phyloP scores from a whole-genome alignment of 2,329 filamentous ascomycete species.

The Nemania serpens region DNA sequence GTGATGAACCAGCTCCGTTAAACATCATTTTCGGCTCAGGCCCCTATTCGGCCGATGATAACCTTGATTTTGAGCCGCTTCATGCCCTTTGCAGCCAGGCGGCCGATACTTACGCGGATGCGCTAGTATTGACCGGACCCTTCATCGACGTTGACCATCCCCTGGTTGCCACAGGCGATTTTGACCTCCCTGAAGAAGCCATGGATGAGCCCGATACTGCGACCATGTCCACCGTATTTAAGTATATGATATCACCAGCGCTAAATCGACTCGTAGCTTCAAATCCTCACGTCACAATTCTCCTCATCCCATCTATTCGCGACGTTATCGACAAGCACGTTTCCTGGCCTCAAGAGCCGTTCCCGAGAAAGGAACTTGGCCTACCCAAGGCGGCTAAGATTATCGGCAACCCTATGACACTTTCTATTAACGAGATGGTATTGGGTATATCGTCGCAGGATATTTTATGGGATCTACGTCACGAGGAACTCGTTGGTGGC shows the following conservation, averaged over 20 bases:
- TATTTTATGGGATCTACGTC: constrained; percentile 78
- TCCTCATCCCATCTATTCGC: constrained; percentile 82
- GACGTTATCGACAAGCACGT: constrained; percentile 69
- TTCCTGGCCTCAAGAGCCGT: constrained; percentile 64
- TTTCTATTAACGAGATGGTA: constrained; percentile 85
- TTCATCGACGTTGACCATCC: constrained; percentile 94
- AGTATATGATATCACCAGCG: constrained; percentile 74
- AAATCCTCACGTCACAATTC: constrained; percentile 78
- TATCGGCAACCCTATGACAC: constrained; percentile 87
- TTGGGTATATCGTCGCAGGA: constrained; percentile 85
- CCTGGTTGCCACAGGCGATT: constrained; percentile 77
- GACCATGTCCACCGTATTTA: constrained; percentile 83
- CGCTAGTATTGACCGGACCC: constrained; percentile 79
- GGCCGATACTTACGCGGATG: constrained; percentile 74
- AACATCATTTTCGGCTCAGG: constrained; percentile 80
- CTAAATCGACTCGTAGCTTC: constrained; percentile 71
- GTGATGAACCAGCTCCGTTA: constrained; percentile 67
- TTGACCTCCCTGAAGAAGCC: constrained; percentile 72
- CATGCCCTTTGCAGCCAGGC: constrained; percentile 80
- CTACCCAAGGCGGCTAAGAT: constrained; percentile 74
- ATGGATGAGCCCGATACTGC: constrained; percentile 72
- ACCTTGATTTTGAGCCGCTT: constrained; percentile 87
- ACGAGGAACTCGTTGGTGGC: constrained; percentile 70
- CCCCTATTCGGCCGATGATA: constrained; percentile 90
- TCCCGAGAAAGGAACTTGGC: constrained; percentile 73